Conservation (phyloP, 805 yeast genomes). For the Ogataea angusta region DNA sequence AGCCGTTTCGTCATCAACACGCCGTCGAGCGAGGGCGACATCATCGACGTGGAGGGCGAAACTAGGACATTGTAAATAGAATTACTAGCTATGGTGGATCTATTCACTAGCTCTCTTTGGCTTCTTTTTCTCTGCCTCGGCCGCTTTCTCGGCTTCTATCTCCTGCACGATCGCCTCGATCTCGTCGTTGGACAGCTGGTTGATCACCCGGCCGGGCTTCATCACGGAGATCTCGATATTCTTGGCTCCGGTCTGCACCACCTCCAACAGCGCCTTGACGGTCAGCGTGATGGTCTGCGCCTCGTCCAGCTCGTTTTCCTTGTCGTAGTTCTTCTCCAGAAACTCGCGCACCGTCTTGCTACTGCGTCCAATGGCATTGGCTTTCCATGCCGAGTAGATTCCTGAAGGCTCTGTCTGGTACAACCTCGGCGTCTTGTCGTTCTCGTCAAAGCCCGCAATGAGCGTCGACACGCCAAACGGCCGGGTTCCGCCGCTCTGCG, state of each 20-base stretch:
- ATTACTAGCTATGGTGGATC: not conserved
- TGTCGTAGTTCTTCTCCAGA: constrained; percentile 77
- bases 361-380: constrained; percentile 93
- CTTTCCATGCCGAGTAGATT: constrained; percentile 96
- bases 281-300: constrained; percentile 76
- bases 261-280: constrained; percentile 84
- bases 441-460: constrained; percentile 92
- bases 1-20: constrained; percentile 26
- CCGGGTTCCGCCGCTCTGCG: constrained; percentile 97
- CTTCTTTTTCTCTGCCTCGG: constrained; percentile 75
- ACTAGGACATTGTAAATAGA: constrained; percentile 19
- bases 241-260: constrained; percentile 96
- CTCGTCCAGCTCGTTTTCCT: constrained; percentile 55
- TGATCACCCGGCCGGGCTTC: constrained; percentile 62
- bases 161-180: constrained; percentile 72
- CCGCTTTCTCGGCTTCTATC: constrained; percentile 84
- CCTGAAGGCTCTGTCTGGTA: constrained; percentile 98
- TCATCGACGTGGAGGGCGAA: constrained; percentile 31
- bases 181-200: constrained; percentile 62
- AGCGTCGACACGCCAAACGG: constrained; percentile 96
- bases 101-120: constrained; percentile 30
- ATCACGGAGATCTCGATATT: constrained; percentile 91
- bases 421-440: constrained; percentile 74
- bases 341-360: constrained; percentile 94
- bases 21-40: constrained; percentile 22